Evolutionary conservation across 1,284 basidiomycete genomes (phyloP), one percentile per base, ranked within the genome.

Genomic region (Apiotrichum gracile): DNA sequence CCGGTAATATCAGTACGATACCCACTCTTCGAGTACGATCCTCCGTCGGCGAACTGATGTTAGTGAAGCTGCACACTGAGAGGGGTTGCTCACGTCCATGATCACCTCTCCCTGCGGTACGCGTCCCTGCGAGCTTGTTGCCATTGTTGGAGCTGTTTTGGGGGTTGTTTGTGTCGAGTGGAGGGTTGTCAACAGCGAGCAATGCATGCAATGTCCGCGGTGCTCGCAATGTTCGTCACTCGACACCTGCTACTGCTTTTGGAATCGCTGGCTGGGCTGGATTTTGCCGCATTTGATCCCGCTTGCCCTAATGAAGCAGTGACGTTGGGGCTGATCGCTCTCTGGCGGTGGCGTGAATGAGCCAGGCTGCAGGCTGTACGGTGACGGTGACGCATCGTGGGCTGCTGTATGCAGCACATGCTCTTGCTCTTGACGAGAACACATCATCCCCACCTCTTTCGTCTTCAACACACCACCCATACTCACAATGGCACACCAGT

Each of bases 401-500:
- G 8, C 14, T 16, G 17, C 33, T 5, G 7, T 8, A 13, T 31
- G 7, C 33, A 34, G 33, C 33, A 34, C 17, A 7, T 16, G 17
- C 5, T 5, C 33, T 14, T 34, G 13, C 13, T 34, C 21, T 25
- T 10, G 9, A 46, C 44, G 4, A n/a, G 8, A 2, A 13, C 31
- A 8, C 21, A 26, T 21, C 45, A 38, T 21, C 25, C 13, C 22
- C 31, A 9, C 41, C 34, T 22, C 17, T 9, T 16, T 12, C n/a
- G n/a, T 33, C 27, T 33, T 7, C 29, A 35, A 5, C 29, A 27
- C 35, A 33, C 42, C 39, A 31, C 48, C 34, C 49, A 22, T 39
- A 22, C 17, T 38, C 55, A 61, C 38, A 49, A 73, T 73, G 69
- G 62, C 69, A 16, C 63, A 66, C 60, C 77, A 76, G 62, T 76